These are phyloP conservation scores for Boletus pseudo-olivaceus DNA, from an alignment of 768 basidiomycete species.

Conservation along the genomic window DNA sequence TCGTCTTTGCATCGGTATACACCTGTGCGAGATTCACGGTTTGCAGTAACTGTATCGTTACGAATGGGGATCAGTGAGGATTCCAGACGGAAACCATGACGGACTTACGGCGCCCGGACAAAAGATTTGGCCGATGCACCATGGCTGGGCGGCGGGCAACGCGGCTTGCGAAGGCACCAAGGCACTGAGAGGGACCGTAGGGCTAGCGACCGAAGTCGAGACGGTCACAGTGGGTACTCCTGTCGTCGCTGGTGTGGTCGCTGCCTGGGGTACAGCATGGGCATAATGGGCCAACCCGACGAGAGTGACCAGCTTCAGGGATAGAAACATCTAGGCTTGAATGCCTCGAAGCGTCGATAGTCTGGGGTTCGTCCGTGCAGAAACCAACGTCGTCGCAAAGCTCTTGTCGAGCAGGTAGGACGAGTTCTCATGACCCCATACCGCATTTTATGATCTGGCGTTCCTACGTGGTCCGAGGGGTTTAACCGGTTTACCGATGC, in stretches of 20 bases:
- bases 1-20: constrained; percentile 81
- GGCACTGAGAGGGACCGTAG: constrained; percentile 50
- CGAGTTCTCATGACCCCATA: background rate
- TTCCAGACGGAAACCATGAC: too few species aligned
- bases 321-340: constrained; percentile 32
- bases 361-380: background rate
- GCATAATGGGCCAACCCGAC: constrained; percentile 9
- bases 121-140: constrained; percentile 78
- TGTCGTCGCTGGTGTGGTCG: constrained; percentile 12
- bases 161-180: constrained; percentile 63
- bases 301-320: constrained; percentile 10
- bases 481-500: too few species aligned
- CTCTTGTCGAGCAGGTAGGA: background rate
- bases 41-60: constrained; percentile 61
- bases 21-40: constrained; percentile 76
- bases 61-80: background rate
- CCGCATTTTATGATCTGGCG: background rate
- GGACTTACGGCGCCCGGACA: constrained; percentile 68
- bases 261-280: constrained; percentile 17
- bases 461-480: too few species aligned
- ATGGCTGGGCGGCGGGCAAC: constrained; percentile 65
- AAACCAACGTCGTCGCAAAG: background rate
- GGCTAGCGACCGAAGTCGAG: constrained; percentile 61
- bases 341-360: background rate
- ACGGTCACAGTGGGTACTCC: constrained; percentile 39